Percentiles rank a stretch among this genome's conserved stretches.
Evolutionary conservation across 768 basidiomycete genomes (phyloP).

Genomic region (Lentinula aciculospora): DNA sequence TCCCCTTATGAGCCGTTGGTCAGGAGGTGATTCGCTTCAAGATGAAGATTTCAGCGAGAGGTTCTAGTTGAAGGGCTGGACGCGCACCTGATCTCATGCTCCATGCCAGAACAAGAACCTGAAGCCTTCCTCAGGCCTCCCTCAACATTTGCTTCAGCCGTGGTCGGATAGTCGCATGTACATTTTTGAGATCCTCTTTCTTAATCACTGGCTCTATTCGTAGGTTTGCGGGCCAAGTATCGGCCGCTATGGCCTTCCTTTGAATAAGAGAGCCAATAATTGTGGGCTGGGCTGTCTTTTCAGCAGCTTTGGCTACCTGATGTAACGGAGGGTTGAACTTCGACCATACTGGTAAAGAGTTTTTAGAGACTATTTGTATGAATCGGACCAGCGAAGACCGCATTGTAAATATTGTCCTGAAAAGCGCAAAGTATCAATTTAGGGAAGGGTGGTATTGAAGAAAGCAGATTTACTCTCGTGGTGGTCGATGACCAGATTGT

Average conservation of each 20-base stretch:
- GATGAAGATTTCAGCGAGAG: neutral
- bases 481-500: neutral
- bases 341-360: neutral
- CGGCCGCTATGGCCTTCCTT: constrained; percentile 30
- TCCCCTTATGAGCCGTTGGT: too few relatives aligned
- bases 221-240: constrained; percentile 41
- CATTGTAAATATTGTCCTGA: neutral
- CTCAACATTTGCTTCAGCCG: constrained; percentile 35
- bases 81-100: neutral
- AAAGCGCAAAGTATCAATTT: neutral
- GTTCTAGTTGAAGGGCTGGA: neutral
- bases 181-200: constrained; percentile 31
- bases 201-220: constrained; percentile 42
- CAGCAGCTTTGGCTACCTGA: constrained; percentile 11
- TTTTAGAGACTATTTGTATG: neutral
- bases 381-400: neutral
- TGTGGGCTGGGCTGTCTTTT: constrained; percentile 14
- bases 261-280: constrained; percentile 37
- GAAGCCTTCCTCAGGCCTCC: constrained; percentile 23
- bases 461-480: neutral
- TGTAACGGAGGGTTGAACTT: constrained; percentile 13
- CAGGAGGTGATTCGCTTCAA: neutral
- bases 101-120: too few relatives aligned
- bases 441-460: too few relatives aligned
- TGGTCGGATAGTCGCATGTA: constrained; percentile 28